Base-by-base conservation (phyloP, 805 yeast species). In the Lipomyces sp. region DNA sequence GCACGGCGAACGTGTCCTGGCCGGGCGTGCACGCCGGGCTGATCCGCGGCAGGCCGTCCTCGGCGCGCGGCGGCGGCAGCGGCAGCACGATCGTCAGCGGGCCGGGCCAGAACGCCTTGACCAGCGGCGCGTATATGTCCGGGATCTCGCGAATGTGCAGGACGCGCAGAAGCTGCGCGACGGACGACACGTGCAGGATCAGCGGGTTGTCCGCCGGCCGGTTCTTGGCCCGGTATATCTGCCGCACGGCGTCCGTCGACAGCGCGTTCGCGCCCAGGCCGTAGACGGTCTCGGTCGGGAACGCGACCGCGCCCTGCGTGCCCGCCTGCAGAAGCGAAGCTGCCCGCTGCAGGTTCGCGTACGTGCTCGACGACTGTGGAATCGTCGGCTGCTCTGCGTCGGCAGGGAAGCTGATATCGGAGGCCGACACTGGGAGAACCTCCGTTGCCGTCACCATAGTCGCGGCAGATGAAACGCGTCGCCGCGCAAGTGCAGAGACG, bases 221-320 rank as follows among this genome's bases (percentile, higher is more conserved):
- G 64, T 89, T 88, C 62, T 93, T 93, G 24, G 97, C 98, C 23
- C 68, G 73, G 66, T 89, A 93, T 8, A 93, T 93, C 39, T 82
- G 78, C 51, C 68, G 65, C 2, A 90, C 96, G 0, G 95, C 78
- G 4, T 78, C 80, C 46, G 88, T 88, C 47, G 74, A 75, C 43
- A 86, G 70, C 0, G 95, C 86, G 2, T 90, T 83, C 0, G 93
- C 98, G 0, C 96, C 98, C 0, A 93, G 74, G 0, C 98, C 98
- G 66, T 93, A 93, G 0, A 93, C 98, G 0, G 98, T 93, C 65
- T 93, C 98, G 0, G 98, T 87, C 1, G 98, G 98, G 62, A 93
- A 90, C 0, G 91, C 98, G 13, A 93, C 89, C 0, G 83, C 88
- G 24, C 80, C 72, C n/a, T n/a, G n/a, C 34, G 75, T 65, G 0